These are phyloP conservation scores for Coemansia biformis DNA, from an alignment of 192 early-diverging fungal genomes.

Conservation along the genomic window DNA sequence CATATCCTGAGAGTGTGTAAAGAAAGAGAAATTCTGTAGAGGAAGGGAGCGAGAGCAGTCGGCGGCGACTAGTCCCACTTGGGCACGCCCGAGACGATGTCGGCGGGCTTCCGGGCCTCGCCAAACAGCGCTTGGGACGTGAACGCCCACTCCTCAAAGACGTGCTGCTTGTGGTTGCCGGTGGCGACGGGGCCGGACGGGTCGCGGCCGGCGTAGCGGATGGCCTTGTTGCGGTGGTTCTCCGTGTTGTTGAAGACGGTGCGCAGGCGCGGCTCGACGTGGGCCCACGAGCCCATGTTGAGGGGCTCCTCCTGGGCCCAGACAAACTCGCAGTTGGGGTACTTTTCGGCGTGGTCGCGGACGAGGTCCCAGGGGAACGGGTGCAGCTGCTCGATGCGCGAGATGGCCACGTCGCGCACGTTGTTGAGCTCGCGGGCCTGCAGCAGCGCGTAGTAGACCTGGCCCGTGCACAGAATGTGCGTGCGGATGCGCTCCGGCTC, in stretches of 20 bases:
- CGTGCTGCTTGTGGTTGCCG: slow-evolving; percentile 92
- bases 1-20: neutral
- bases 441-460: slow-evolving; percentile 92
- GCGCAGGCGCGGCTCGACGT: slow-evolving; percentile 80
- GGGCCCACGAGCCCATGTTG: slow-evolving; percentile 89
- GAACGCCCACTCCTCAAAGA: slow-evolving; percentile 73
- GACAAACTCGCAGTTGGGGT: slow-evolving; percentile 85
- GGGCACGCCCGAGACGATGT: slow-evolving; percentile 67
- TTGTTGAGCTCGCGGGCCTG: slow-evolving; percentile 89
- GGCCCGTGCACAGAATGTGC: slow-evolving; percentile 92
- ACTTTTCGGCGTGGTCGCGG: slow-evolving; percentile 80
- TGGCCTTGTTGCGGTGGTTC: slow-evolving; percentile 57
- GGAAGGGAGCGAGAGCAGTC: too few species aligned
- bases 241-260: slow-evolving; percentile 72
- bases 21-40: too few species aligned
- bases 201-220: slow-evolving; percentile 80
- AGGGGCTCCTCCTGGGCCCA: slow-evolving; percentile 96
- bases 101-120: slow-evolving; percentile 58
- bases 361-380: slow-evolving; percentile 95
- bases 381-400: slow-evolving; percentile 87
- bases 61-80: slow-evolving; percentile 52
- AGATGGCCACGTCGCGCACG: slow-evolving; percentile 82
- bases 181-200: slow-evolving; percentile 87
- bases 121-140: slow-evolving; percentile 68
- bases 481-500: slow-evolving; percentile 83